phyloP scores from a whole-genome alignment of 2,329 filamentous ascomycete species.

The Furcasterigmium sp. region DNA sequence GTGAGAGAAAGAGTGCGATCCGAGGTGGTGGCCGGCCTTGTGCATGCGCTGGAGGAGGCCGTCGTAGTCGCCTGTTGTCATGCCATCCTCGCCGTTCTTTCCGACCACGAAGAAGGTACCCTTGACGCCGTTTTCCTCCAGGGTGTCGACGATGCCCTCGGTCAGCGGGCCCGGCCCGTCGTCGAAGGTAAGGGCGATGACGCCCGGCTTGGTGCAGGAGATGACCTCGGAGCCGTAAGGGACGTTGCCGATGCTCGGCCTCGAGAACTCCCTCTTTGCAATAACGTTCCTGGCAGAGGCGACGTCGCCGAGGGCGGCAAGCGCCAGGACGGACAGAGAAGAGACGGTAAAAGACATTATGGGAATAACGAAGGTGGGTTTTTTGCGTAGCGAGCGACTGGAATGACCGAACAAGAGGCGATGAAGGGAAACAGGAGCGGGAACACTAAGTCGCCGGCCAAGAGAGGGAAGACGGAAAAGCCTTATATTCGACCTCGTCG shows the following conservation, averaged over 20 bases:
- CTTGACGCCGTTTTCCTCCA: slow-evolving; percentile 24
- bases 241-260: slow-evolving; percentile 21
- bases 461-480: neutral
- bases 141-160: slow-evolving; percentile 23
- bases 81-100: slow-evolving; percentile 25
- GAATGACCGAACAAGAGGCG: neutral
- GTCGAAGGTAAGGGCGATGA: slow-evolving; percentile 31
- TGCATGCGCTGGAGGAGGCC: slow-evolving; percentile 37
- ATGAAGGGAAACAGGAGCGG: neutral
- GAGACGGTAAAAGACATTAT: slow-evolving; percentile 12
- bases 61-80: slow-evolving; percentile 27
- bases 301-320: slow-evolving; percentile 6
- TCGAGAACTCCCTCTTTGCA: slow-evolving; percentile 4
- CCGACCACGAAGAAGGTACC: slow-evolving; percentile 32
- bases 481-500: slow-evolving; percentile 2
- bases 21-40: slow-evolving; percentile 40
- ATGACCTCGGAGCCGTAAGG: slow-evolving; percentile 27
- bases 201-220: slow-evolving; percentile 22
- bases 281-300: slow-evolving; percentile 5
- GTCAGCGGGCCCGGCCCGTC: slow-evolving; percentile 31
- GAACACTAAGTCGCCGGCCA: neutral
- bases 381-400: slow-evolving; percentile 1
- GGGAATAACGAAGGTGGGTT: slow-evolving; percentile 3
- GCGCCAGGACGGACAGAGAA: slow-evolving; percentile 8
- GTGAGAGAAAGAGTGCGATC: slow-evolving; percentile 43